Percentiles rank a stretch among this genome's conserved stretches.
phyloP scores from a whole-genome alignment of 116 monocot genomes.

The Dioscorea cayenensis region DNA sequence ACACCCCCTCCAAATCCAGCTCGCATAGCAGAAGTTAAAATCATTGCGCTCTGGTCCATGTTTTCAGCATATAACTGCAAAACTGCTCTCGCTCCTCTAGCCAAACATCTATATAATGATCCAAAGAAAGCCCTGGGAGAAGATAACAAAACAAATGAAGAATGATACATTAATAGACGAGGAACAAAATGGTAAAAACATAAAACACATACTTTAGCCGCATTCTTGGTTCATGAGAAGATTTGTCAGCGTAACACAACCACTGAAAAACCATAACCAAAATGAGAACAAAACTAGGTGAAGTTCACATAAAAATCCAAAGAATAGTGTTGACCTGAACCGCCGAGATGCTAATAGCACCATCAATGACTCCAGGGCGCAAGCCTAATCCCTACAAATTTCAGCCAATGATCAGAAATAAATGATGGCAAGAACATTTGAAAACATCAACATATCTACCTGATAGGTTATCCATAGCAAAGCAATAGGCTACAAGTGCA shows the following conservation, averaged over 20 bases:
- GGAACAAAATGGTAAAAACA: background rate
- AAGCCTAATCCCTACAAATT: slow-evolving; percentile 65
- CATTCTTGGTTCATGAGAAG: slow-evolving; percentile 85
- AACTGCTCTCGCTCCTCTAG: slow-evolving; percentile 96
- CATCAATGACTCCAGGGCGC: slow-evolving; percentile 85
- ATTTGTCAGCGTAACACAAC: slow-evolving; percentile 95
- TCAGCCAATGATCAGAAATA: background rate
- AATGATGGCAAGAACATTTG: background rate
- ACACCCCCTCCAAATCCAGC: slow-evolving; percentile 98
- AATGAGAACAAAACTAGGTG: background rate
- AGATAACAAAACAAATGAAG: background rate
- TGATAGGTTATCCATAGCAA: too few species aligned
- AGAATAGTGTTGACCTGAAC: slow-evolving; percentile 57
- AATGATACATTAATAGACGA: background rate
- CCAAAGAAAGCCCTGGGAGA: slow-evolving; percentile 88
- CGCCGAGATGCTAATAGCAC: slow-evolving; percentile 96
- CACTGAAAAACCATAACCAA: slow-evolving; percentile 42
- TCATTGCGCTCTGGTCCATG: slow-evolving; percentile 92
- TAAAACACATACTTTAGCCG: slow-evolving; percentile 70
- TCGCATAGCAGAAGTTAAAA: slow-evolving; percentile 84
- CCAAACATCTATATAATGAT: slow-evolving; percentile 86
- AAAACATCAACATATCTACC: too few species aligned
- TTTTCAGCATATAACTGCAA: slow-evolving; percentile 97
- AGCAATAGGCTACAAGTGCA: too few species aligned
- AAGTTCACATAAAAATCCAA: background rate